Percentiles rank a stretch among this genome's conserved stretches.
Conservation (phyloP, 1,139 yeast genomes). For the Kazachstania sp. region DNA sequence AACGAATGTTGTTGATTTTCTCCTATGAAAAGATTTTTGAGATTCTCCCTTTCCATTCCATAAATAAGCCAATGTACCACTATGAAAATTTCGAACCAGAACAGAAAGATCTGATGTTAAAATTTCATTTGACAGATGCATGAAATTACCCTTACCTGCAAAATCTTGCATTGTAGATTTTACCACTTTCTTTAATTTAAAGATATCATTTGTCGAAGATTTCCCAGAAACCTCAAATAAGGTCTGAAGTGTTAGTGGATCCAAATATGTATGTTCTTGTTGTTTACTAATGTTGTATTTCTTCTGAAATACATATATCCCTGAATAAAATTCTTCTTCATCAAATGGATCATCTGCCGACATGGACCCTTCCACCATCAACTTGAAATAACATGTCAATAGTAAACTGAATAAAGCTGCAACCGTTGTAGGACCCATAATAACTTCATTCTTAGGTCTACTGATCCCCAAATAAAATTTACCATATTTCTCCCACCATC, state of each 20-base stretch:
- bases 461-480: constrained; percentile 41
- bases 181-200: constrained; percentile 58
- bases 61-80: constrained; percentile 41
- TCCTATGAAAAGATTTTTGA: constrained; percentile 18
- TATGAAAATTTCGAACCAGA: constrained; percentile 35
- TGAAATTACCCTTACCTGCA: constrained; percentile 34
- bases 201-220: constrained; percentile 41
- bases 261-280: constrained; percentile 50
- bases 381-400: constrained; percentile 55
- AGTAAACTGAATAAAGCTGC: constrained; percentile 57
- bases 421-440: constrained; percentile 57
- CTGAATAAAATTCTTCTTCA: constrained; percentile 53
- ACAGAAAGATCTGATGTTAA: constrained; percentile 44
- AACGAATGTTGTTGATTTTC: constrained; percentile 17
- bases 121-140: constrained; percentile 38
- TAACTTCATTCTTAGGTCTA: constrained; percentile 39
- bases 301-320: constrained; percentile 60
- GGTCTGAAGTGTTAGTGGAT: constrained; percentile 52
- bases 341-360: constrained; percentile 86
- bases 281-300: constrained; percentile 41
- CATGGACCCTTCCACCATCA: constrained; percentile 65
- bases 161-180: constrained; percentile 70
- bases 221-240: constrained; percentile 54
- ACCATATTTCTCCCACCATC: constrained; percentile 84
- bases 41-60: constrained; percentile 41